A percentile compares a stretch with the other conserved stretches of the same genome.
phyloP scores from a whole-genome alignment of 1,139 yeast species.

The Pichia sp. region DNA sequence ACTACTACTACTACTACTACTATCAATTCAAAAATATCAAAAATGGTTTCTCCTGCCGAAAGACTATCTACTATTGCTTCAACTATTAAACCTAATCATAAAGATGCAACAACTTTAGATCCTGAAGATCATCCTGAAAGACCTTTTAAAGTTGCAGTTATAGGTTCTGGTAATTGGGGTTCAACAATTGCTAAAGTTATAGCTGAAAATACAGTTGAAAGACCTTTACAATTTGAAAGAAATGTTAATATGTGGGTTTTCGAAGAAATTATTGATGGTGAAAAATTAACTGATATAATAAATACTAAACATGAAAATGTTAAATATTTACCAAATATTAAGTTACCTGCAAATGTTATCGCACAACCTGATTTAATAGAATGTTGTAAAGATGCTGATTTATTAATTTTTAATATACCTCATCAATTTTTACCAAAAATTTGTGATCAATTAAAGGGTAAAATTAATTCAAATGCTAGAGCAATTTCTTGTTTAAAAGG shows the following conservation, averaged over 20 bases:
- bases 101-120: conserved; percentile 15
- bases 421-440: conserved; percentile 82
- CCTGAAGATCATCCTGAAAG: conserved; percentile 24
- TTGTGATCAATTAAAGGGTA: conserved; percentile 67
- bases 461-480: conserved; percentile 60
- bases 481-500: conserved; percentile 95
- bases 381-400: conserved; percentile 71
- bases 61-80: conserved; percentile 24
- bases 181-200: conserved; percentile 91
- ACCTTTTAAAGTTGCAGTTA: conserved; percentile 45
- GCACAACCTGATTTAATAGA: conserved; percentile 79
- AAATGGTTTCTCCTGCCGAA: conserved; percentile 22
- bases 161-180: conserved; percentile 89
- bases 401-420: conserved; percentile 84
- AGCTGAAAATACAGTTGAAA: conserved; percentile 72
- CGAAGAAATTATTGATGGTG: conserved; percentile 69
- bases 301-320: conserved; percentile 85
- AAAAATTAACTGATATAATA: conserved; percentile 77
- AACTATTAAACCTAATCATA: conserved; percentile 11
- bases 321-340: conserved; percentile 75
- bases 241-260: conserved; percentile 92
- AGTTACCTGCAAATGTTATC: conserved; percentile 68
- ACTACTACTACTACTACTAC: background rate
- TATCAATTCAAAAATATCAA: background rate
- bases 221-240: conserved; percentile 59